Evolutionary conservation across 2,329 filamentous ascomycete species (phyloP), one percentile per base, ranked within the genome.

Genomic region (Ophiostoma novo-ulmi): DNA sequence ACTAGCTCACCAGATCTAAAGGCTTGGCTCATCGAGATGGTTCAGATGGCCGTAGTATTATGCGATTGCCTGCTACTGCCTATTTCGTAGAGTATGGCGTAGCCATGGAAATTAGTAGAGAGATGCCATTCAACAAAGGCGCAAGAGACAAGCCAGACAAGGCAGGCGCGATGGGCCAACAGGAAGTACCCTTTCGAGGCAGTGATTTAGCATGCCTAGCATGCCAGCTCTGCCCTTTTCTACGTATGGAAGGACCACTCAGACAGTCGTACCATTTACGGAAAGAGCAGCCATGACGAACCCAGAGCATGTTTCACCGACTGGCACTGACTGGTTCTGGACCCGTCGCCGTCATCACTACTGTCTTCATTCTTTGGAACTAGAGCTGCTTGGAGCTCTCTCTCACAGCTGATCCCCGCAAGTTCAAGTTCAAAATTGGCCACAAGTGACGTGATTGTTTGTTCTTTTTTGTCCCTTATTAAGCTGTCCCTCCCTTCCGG

Each of bases 391-490:
- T 38, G 63, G 35, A 39, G 58, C 41, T 44, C 41, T 44, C 41
- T 44, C 38, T 39, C 41, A 17, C 11, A 44, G 41, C 44, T 20
- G 44, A 48, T 20, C 22, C 52, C 52, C 52, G 44, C 44, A 48
- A 31, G 52, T 58, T 48, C 44, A 48, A 48, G 44, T 4, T n/a
- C 44, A 20, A 48, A 39, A 48, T 48, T 65, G 63, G 35, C 63
- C 35, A 65, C 63, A 65, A 39, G 63, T 65, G 63, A 65, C 63
- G 63, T 65, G 61, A 64, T 64, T 64, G 61, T 38, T 36, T 38
- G 26, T 64, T 64, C 69, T 26, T 39, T 55, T 22, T 22, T 35
- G 26, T 26, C 20, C 26, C 13, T 39, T 69, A 36, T 17, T 44
- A 52, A 38, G 41, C 39, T 36, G 31, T 64, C 52, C 44, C 61